phyloP scores from a whole-genome alignment of 2,329 filamentous ascomycete species.

The Aspergillus costaricaensis region DNA sequence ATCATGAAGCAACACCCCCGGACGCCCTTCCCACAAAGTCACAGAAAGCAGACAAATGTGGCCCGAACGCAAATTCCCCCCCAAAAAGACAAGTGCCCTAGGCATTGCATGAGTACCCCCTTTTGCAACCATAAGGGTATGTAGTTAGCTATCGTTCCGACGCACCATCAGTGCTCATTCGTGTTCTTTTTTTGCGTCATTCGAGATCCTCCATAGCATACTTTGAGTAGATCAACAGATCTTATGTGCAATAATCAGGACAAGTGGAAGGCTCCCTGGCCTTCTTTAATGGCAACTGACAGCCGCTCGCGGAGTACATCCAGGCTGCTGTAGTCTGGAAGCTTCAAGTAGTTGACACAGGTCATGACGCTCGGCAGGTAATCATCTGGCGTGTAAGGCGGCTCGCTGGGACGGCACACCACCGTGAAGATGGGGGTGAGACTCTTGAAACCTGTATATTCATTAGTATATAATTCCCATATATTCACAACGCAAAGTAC shows the following conservation, averaged over 20 bases:
- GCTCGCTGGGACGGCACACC: slow-evolving; percentile 97
- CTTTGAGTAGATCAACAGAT: neutral
- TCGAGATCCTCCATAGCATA: neutral
- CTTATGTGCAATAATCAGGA: slow-evolving; percentile 54
- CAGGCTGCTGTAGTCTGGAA: slow-evolving; percentile 86
- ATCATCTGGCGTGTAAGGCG: slow-evolving; percentile 90
- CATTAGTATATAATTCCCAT: slow-evolving; percentile 35
- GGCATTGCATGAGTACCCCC: slow-evolving; percentile 16
- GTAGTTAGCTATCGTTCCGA: slow-evolving; percentile 16
- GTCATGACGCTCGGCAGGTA: slow-evolving; percentile 99
- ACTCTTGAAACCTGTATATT: slow-evolving; percentile 78
- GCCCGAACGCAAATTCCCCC: slow-evolving; percentile 1
- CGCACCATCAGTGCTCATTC: slow-evolving; percentile 3
- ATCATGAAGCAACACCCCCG: neutral
- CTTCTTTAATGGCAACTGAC: slow-evolving; percentile 84
- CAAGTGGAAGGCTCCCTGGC: slow-evolving; percentile 95
- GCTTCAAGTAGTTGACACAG: slow-evolving; percentile 97
- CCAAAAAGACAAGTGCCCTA: neutral
- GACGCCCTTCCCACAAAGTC: neutral
- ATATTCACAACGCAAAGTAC: slow-evolving; percentile 27
- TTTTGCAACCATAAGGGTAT: slow-evolving; percentile 18
- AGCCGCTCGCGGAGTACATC: slow-evolving; percentile 77
- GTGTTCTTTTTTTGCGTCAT: slow-evolving; percentile 2
- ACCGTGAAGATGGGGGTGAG: slow-evolving; percentile 98
- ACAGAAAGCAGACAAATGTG: neutral